A percentile compares a stretch with the other conserved stretches of the same genome.
These are phyloP conservation scores for Thielaviopsis ethacetica DNA, from an alignment of 2,329 filamentous ascomycete species.

Conservation along the genomic window DNA sequence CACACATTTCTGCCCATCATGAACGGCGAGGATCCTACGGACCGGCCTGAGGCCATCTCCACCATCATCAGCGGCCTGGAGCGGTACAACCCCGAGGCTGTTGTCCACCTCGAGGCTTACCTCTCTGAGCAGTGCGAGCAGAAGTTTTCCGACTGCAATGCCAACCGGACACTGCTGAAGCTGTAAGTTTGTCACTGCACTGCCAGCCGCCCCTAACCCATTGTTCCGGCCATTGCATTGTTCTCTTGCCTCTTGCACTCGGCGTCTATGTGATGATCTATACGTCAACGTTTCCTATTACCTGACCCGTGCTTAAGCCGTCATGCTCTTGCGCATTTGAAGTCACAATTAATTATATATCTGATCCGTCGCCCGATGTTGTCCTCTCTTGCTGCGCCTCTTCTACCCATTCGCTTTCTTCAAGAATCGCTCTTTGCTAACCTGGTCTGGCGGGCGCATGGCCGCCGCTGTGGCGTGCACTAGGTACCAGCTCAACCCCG, in stretches of 20 bases:
- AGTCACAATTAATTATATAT: slow-evolving; percentile 7
- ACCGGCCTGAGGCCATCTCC: slow-evolving; percentile 83
- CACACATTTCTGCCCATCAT: slow-evolving; percentile 26
- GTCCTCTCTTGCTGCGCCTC: slow-evolving; percentile 67
- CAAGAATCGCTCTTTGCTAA: slow-evolving; percentile 1
- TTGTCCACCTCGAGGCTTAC: slow-evolving; percentile 84
- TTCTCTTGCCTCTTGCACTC: background rate
- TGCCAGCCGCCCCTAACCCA: background rate
- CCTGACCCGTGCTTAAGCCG: slow-evolving; percentile 12
- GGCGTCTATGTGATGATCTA: slow-evolving; percentile 51
- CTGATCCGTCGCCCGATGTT: slow-evolving; percentile 56
- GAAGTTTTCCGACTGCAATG: slow-evolving; percentile 88
- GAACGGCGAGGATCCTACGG: slow-evolving; percentile 72
- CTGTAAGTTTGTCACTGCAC: slow-evolving; percentile 51
- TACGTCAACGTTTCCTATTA: slow-evolving; percentile 13
- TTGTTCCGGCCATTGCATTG: background rate
- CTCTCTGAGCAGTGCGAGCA: slow-evolving; percentile 88
- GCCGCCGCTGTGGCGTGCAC: background rate
- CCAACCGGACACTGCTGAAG: slow-evolving; percentile 90
- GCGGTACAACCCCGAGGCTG: slow-evolving; percentile 96
- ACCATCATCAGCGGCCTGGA: slow-evolving; percentile 93
- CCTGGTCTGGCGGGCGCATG: background rate
- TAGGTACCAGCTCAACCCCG: slow-evolving; percentile 99
- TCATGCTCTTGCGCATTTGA: slow-evolving; percentile 12
- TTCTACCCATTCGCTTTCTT: background rate